phyloP scores from a whole-genome alignment of 805 yeast species.

The Nakazawaea ishiwadae region DNA sequence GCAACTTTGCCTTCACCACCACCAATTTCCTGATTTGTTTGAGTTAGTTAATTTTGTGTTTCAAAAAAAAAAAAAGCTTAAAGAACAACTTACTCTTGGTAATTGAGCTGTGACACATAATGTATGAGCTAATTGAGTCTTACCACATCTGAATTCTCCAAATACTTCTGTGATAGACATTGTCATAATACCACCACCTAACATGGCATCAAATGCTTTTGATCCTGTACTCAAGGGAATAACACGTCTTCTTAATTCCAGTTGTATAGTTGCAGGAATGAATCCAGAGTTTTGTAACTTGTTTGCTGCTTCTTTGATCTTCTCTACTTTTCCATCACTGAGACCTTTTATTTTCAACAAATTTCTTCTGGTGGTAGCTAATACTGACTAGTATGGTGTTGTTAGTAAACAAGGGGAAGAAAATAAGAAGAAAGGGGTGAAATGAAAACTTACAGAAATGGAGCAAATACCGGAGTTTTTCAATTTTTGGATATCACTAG shows the following conservation, averaged over 20 bases:
- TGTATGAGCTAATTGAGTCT: conserved; percentile 78
- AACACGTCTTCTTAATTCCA: conserved; percentile 59
- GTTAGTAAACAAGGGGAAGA: no score
- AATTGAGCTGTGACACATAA: conserved; percentile 72
- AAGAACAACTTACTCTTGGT: conserved; percentile 36
- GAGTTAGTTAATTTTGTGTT: background rate
- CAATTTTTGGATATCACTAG: conserved; percentile 65
- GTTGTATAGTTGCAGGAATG: conserved; percentile 68
- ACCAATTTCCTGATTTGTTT: conserved; percentile 42
- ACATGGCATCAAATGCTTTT: conserved; percentile 58
- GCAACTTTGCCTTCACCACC: conserved; percentile 83
- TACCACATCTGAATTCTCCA: conserved; percentile 79
- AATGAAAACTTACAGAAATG: conserved; percentile 39
- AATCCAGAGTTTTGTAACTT: conserved; percentile 64
- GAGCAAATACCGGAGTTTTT: conserved; percentile 66
- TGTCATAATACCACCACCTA: conserved; percentile 75
- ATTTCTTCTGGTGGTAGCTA: conserved; percentile 61
- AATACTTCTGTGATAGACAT: conserved; percentile 76
- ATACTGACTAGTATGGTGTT: conserved; percentile 33
- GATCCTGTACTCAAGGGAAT: conserved; percentile 67
- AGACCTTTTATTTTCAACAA: conserved; percentile 64
- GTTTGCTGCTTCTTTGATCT: conserved; percentile 68
- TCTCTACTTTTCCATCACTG: conserved; percentile 74
- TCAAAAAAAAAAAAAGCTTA: background rate
- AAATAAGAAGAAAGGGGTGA: background rate